These are phyloP conservation scores for Phtheirospermum japonicum DNA, from an alignment of 257 asterid genomes.

Conservation along the genomic window DNA sequence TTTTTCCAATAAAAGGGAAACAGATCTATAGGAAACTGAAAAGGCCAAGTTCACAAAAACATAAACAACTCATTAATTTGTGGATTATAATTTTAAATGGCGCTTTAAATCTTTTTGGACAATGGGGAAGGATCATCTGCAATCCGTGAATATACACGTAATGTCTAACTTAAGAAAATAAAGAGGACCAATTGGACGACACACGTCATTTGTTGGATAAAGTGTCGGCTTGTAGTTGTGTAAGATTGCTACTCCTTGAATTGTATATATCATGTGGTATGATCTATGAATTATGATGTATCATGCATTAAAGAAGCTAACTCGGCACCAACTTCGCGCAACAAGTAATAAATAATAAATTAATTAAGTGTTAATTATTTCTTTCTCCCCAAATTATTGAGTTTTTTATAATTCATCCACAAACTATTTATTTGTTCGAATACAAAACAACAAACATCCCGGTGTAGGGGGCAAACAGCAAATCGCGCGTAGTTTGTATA, in stretches of 20 bases:
- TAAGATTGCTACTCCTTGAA: slow-evolving; percentile 1
- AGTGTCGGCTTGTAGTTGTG: slow-evolving; percentile 25
- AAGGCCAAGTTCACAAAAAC: slow-evolving; percentile 11
- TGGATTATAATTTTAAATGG: slow-evolving; percentile 6
- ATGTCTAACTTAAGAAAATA: slow-evolving; percentile 17
- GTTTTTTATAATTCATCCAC: no score
- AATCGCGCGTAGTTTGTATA: no score
- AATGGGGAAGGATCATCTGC: slow-evolving; percentile 7
- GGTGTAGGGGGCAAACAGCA: no score
- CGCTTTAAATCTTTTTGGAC: slow-evolving; percentile 7
- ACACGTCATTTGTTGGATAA: slow-evolving; percentile 25
- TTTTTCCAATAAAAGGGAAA: slow-evolving; percentile 11
- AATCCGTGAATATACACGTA: slow-evolving; percentile 27
- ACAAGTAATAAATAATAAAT: no score
- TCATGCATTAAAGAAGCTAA: slow-evolving; percentile 21
- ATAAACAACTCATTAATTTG: neutral
- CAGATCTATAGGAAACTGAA: slow-evolving; percentile 3
- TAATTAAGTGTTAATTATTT: no score
- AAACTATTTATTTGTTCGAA: no score
- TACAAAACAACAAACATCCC: no score
- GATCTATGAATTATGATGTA: neutral
- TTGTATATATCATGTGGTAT: neutral
- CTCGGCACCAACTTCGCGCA: slow-evolving; percentile 17
- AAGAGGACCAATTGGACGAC: slow-evolving; percentile 23
- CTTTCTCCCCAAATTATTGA: no score